Percentiles rank a stretch among this genome's conserved stretches.
Conservation (phyloP, 164 flowering plant species). For the Litsea cubeba region DNA sequence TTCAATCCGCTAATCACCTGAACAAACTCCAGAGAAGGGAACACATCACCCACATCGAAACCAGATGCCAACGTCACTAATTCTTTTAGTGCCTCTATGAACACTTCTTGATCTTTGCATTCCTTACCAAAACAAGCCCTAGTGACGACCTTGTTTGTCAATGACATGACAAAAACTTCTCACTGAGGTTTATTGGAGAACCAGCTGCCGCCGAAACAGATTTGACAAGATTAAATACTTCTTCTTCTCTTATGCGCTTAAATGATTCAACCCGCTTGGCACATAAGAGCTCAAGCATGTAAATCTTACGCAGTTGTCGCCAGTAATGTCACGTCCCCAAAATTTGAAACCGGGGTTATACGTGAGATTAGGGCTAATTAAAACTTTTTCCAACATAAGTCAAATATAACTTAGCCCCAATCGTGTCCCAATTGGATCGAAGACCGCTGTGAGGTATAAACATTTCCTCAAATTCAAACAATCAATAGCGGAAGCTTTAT, state of each 20-base stretch:
- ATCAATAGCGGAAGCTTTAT: too few species aligned
- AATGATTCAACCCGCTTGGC: slow-evolving; percentile 16
- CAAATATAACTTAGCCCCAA: too few species aligned
- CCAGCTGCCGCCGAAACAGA: slow-evolving; percentile 8
- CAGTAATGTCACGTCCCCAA: too few species aligned
- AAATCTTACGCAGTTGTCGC: slow-evolving; percentile 16
- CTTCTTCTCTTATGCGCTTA: slow-evolving; percentile 16
- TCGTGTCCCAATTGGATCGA: too few species aligned
- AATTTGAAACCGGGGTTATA: too few species aligned
- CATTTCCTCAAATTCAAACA: too few species aligned
- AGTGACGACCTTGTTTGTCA: slow-evolving; percentile 13
- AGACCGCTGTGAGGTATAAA: too few species aligned
- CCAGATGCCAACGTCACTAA: slow-evolving; percentile 4
- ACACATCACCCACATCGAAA: slow-evolving; percentile 3
- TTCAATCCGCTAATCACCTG: neutral
- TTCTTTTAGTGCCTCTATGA: slow-evolving; percentile 9
- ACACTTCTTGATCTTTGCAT: slow-evolving; percentile 15
- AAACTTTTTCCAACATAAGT: too few species aligned
- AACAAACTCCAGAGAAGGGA: slow-evolving; percentile 3
- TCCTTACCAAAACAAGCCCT: slow-evolving; percentile 23
- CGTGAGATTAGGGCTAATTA: too few species aligned
- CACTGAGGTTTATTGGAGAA: slow-evolving; percentile 13
- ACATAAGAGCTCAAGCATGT: slow-evolving; percentile 12
- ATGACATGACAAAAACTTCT: slow-evolving; percentile 14
- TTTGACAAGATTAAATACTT: slow-evolving; percentile 14